phyloP scores from a whole-genome alignment of 352 stramenopile species.

The Phytophthora europaea region DNA sequence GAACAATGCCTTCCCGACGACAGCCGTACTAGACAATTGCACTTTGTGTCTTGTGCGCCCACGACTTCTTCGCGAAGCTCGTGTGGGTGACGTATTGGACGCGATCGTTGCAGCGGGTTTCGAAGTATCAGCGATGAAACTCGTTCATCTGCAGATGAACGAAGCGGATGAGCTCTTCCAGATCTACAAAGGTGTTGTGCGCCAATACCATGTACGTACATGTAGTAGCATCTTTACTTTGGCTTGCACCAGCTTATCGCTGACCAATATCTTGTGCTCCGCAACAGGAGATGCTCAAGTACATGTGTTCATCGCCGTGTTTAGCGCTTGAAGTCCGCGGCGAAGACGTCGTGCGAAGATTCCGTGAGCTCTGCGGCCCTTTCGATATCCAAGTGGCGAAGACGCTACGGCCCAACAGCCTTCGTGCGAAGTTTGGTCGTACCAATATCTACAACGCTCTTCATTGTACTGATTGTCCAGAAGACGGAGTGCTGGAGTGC shows the following conservation, averaged over 20 bases:
- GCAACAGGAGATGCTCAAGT: conserved; percentile 86
- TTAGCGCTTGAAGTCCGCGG: conserved; percentile 92
- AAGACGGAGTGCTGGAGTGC: conserved; percentile 92
- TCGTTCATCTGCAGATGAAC: conserved; percentile 82
- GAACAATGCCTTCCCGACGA: conserved; percentile 40
- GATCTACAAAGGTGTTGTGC: conserved; percentile 84
- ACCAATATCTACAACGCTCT: conserved; percentile 90
- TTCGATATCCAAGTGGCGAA: conserved; percentile 93
- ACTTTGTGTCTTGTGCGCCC: conserved; percentile 71
- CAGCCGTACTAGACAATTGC: conserved; percentile 75
- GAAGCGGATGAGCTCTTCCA: conserved; percentile 93
- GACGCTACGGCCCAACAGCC: conserved; percentile 80
- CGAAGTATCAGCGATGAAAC: conserved; percentile 91
- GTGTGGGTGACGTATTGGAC: conserved; percentile 82
- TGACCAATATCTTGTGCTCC: conserved; percentile 2
- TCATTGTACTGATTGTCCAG: conserved; percentile 93
- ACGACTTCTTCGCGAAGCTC: conserved; percentile 65
- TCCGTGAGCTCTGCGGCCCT: conserved; percentile 88
- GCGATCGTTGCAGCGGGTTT: conserved; percentile 85
- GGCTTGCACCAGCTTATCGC: background rate
- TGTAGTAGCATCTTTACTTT: background rate
- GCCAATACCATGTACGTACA: conserved; percentile 74
- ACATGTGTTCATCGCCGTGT: conserved; percentile 90
- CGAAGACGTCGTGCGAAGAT: conserved; percentile 79
- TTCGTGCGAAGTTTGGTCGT: conserved; percentile 91